Conservation (phyloP, 1,139 yeast genomes). For the Arxiozyma slooffiae region DNA sequence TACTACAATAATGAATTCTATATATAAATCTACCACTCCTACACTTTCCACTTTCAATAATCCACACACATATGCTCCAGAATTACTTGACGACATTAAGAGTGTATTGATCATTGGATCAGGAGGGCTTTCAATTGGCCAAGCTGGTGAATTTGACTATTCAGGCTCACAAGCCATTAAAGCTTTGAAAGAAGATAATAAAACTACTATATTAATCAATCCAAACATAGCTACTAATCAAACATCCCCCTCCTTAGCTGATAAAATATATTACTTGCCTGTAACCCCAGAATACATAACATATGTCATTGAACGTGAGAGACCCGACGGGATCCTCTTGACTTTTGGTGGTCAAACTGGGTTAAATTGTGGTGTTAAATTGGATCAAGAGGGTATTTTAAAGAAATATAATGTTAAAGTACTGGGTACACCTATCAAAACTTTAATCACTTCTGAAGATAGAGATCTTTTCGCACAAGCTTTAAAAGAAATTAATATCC, state of each 20-base stretch:
- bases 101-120: conserved; percentile 92
- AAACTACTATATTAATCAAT: conserved; percentile 75
- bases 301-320: conserved; percentile 87
- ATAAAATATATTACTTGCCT: conserved; percentile 88
- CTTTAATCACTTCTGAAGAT: conserved; percentile 93
- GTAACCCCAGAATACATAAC: conserved; percentile 94
- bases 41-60: conserved; percentile 8
- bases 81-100: conserved; percentile 65
- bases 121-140: conserved; percentile 96
- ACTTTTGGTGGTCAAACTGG: conserved; percentile 99
- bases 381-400: conserved; percentile 88
- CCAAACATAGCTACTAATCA: conserved; percentile 98
- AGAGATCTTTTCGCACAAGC: conserved; percentile 94
- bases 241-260: conserved; percentile 92
- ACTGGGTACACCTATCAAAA: conserved; percentile 91
- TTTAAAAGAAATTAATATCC: conserved; percentile 82
- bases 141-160: conserved; percentile 98
- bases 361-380: conserved; percentile 86
- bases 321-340: conserved; percentile 88
- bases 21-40: conserved; percentile 23
- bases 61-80: conserved; percentile 25
- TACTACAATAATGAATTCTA: conserved; percentile 12
- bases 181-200: conserved; percentile 86
- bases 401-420: conserved; percentile 88
- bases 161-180: conserved; percentile 97